Conservation (phyloP, 1,284 basidiomycete genomes). For the Rhodotorula glutinis region DNA sequence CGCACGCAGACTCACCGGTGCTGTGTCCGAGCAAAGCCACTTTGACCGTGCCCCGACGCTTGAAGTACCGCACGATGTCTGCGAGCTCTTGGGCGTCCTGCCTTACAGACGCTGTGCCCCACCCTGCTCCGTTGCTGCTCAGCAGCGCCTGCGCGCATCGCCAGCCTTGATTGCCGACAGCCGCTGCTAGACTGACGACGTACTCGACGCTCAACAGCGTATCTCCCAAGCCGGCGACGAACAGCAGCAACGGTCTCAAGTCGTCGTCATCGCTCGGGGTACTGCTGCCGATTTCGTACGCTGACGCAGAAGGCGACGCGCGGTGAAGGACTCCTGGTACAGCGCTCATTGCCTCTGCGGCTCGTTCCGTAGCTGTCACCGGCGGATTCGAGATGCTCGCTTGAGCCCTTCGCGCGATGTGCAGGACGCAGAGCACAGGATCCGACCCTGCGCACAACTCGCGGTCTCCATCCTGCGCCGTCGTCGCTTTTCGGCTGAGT, state of each 20-base stretch:
- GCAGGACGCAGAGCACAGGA: no score
- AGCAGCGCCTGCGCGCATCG: slow-evolving; percentile 5
- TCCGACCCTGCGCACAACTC: no score
- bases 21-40: slow-evolving; percentile 7
- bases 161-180: background rate
- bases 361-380: no score
- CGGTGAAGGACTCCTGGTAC: no score
- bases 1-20: slow-evolving; percentile 1
- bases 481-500: no score
- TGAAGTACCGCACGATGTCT: slow-evolving; percentile 1
- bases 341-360: no score
- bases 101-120: slow-evolving; percentile 1
- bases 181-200: background rate
- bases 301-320: background rate
- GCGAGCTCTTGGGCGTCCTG: slow-evolving; percentile 6
- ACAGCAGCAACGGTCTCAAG: slow-evolving; percentile 1
- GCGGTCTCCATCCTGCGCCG: no score
- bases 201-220: background rate
- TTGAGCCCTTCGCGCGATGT: no score
- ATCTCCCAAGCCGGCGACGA: slow-evolving; percentile 8
- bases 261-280: background rate
- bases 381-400: no score
- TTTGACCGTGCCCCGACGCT: background rate
- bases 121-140: background rate
- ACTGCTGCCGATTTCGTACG: slow-evolving; percentile 5